A percentile compares a stretch with the other conserved stretches of the same genome.
These are phyloP conservation scores for Verticillium dahliae DNA, from an alignment of 2,329 filamentous ascomycete species.

Conservation along the genomic window DNA sequence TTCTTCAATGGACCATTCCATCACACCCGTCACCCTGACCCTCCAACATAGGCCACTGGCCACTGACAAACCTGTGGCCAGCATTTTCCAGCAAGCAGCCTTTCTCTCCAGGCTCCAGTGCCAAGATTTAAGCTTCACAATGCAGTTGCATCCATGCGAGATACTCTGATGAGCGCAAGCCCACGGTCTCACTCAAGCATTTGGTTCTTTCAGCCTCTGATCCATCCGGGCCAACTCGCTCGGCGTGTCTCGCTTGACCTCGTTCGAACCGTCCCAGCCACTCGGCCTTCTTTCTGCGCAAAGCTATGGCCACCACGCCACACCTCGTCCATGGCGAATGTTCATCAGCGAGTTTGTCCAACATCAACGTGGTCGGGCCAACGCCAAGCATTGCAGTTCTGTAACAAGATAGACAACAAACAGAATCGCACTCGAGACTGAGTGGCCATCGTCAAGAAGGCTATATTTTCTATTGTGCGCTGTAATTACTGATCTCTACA, in stretches of 20 bases:
- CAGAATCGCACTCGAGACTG: not conserved
- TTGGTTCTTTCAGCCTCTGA: not conserved
- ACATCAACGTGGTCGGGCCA: not conserved
- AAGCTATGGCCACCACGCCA: not conserved
- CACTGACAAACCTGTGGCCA: no score
- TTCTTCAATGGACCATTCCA: no score
- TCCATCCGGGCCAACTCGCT: not conserved
- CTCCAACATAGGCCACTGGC: no score
- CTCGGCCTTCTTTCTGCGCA: not conserved
- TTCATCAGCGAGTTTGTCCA: not conserved
- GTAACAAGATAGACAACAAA: not conserved
- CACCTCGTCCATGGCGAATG: not conserved
- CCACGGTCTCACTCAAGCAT: not conserved
- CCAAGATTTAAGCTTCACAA: not conserved
- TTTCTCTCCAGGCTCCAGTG: no score
- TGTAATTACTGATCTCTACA: not conserved
- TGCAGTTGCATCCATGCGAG: not conserved
- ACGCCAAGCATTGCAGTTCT: not conserved
- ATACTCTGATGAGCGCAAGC: not conserved
- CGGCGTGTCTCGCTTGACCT: not conserved
- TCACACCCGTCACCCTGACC: no score
- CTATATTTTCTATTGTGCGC: not conserved
- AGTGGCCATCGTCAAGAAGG: not conserved
- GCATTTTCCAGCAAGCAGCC: no score
- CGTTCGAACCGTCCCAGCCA: not conserved